Evolutionary conservation across 208 protist genomes (phyloP).

Genomic region (Crithidia expoeki): DNA sequence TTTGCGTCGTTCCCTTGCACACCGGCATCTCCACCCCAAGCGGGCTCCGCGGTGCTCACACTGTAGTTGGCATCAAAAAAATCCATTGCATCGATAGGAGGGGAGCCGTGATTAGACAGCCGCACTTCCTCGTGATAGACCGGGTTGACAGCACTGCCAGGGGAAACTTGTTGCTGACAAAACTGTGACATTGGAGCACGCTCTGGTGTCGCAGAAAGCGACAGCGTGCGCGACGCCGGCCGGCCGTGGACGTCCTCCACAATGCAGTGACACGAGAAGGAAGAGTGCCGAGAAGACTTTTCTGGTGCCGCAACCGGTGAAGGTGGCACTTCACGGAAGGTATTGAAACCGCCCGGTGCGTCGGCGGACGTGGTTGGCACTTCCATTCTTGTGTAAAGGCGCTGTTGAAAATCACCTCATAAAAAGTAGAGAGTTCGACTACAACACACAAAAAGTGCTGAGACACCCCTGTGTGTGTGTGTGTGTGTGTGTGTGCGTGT

Average conservation of each 20-base stretch:
- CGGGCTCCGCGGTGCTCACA: neutral
- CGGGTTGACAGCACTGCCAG: neutral
- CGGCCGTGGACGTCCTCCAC: slow-evolving; percentile 17
- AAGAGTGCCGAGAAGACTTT: neutral
- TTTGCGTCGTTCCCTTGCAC: neutral
- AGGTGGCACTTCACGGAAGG: neutral
- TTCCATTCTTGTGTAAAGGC: neutral
- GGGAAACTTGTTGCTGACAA: neutral
- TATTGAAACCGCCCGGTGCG: neutral
- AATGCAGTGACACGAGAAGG: slow-evolving; percentile 9
- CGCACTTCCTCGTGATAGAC: slow-evolving; percentile 3
- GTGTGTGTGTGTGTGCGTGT: too few species aligned
- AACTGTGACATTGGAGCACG: neutral
- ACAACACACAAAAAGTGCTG: too few species aligned
- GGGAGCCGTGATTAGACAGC: neutral
- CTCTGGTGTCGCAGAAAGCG: slow-evolving; percentile 1
- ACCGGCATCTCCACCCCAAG: too few species aligned
- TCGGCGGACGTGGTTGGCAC: neutral
- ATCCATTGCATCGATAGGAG: neutral
- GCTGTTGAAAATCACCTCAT: neutral
- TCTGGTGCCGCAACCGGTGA: neutral
- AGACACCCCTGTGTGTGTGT: too few species aligned
- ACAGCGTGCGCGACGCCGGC: slow-evolving; percentile 8
- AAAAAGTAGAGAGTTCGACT: too few species aligned
- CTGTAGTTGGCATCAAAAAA: neutral